Conservation (phyloP, 257 asterid species). For the Gentiana straminea region DNA sequence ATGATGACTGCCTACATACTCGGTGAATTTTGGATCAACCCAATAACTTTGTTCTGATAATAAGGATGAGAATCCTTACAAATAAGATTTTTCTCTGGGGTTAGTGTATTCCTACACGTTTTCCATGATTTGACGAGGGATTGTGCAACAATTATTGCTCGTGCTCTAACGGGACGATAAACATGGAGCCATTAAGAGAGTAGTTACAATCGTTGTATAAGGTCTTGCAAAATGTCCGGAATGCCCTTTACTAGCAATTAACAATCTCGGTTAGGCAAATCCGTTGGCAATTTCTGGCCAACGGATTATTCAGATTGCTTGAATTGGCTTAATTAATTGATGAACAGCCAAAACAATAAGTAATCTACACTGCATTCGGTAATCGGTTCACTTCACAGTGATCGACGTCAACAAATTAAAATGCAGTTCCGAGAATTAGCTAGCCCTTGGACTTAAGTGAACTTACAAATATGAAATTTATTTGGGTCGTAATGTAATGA, state of each 20-base stretch:
- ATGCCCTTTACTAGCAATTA: slow-evolving; percentile 40
- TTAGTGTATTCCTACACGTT: too few relatives aligned
- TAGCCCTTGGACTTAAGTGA: slow-evolving; percentile 29
- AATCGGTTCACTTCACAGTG: slow-evolving; percentile 25
- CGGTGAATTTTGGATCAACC: too few relatives aligned
- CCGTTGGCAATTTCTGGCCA: slow-evolving; percentile 41
- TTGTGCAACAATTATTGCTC: too few relatives aligned
- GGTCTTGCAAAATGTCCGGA: too few relatives aligned
- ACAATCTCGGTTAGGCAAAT: slow-evolving; percentile 24
- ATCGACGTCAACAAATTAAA: slow-evolving; percentile 11
- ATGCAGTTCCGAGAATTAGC: slow-evolving; percentile 47
- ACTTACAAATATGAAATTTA: slow-evolving; percentile 24
- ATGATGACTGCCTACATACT: too few relatives aligned
- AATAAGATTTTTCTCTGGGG: too few relatives aligned
- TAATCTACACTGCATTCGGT: slow-evolving; percentile 46
- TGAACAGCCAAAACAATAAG: slow-evolving; percentile 29
- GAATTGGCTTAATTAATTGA: slow-evolving; percentile 31
- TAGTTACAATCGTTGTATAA: too few relatives aligned
- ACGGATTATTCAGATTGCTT: slow-evolving; percentile 27
- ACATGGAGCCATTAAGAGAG: too few relatives aligned
- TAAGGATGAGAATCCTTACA: too few relatives aligned
- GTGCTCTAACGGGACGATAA: too few relatives aligned
- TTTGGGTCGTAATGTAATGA: slow-evolving; percentile 34
- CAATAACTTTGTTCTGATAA: too few relatives aligned
- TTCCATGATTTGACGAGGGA: too few relatives aligned